Evolutionary conservation across 2,329 filamentous ascomycete species (phyloP).

Genomic region (Cladophialophora carrionii): DNA sequence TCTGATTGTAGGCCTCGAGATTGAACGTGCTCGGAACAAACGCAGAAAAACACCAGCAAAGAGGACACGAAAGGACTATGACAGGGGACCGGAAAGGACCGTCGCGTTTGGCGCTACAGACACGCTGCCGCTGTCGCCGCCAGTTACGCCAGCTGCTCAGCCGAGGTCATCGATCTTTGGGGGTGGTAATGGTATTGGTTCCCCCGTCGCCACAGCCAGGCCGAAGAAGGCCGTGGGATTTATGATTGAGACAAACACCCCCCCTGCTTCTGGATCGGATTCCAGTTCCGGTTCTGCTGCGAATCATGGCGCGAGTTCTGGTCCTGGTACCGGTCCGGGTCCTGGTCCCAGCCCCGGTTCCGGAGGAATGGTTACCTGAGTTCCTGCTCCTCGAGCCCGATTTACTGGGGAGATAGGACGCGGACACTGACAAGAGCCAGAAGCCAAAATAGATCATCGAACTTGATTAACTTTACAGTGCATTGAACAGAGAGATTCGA

Average conservation of each 20-base stretch:
- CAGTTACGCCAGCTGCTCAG: not conserved
- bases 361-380: not conserved
- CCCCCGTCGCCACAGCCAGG: not conserved
- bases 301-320: too few species aligned
- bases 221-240: slow-evolving; percentile 30
- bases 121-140: not conserved
- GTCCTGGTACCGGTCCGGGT: too few species aligned
- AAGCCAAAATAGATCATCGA: not conserved
- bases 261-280: not conserved
- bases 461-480: not conserved
- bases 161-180: slow-evolving; percentile 11
- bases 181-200: not conserved
- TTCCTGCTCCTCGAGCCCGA: not conserved
- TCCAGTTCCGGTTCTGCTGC: not conserved
- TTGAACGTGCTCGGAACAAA: slow-evolving; percentile 17
- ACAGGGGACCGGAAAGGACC: not conserved
- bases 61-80: slow-evolving; percentile 4
- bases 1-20: slow-evolving; percentile 21
- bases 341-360: too few species aligned
- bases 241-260: not conserved
- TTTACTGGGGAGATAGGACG: not conserved
- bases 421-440: not conserved
- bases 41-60: slow-evolving; percentile 3
- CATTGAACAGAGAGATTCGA: not conserved
- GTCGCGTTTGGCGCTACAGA: not conserved